phyloP scores from a whole-genome alignment of 108 stramenopile genomes.

The Cyclostephanos tholiformis region DNA sequence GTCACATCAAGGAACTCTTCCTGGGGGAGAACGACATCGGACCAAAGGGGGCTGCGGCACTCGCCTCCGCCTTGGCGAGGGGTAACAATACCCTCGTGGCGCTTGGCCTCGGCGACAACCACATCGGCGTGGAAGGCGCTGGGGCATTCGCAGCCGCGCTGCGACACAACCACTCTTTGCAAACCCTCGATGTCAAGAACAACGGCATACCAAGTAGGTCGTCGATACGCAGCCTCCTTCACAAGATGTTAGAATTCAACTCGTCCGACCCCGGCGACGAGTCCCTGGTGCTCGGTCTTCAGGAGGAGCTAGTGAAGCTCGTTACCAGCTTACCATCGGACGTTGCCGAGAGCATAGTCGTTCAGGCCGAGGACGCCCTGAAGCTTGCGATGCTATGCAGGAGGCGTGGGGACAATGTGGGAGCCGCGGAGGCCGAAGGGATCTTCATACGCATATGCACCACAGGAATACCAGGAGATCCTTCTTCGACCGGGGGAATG shows the following conservation, averaged over 20 bases:
- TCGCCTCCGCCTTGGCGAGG: slow-evolving; percentile 35
- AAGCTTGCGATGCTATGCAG: slow-evolving; percentile 43
- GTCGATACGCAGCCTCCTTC: slow-evolving; percentile 38
- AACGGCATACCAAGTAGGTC: slow-evolving; percentile 40
- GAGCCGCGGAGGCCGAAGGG: slow-evolving; percentile 50
- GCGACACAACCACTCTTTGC: slow-evolving; percentile 43
- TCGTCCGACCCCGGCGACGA: slow-evolving; percentile 46
- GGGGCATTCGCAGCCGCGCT: slow-evolving; percentile 47
- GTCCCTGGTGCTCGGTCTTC: slow-evolving; percentile 38
- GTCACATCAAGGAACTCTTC: slow-evolving; percentile 39
- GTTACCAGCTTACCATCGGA: slow-evolving; percentile 36
- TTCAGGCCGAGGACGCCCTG: slow-evolving; percentile 46
- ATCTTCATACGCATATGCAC: slow-evolving; percentile 51
- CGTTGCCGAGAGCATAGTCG: slow-evolving; percentile 35
- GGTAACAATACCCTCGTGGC: slow-evolving; percentile 39
- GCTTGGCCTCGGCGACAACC: slow-evolving; percentile 43
- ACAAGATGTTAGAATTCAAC: slow-evolving; percentile 52
- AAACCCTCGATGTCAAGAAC: slow-evolving; percentile 40
- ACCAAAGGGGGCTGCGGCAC: slow-evolving; percentile 39
- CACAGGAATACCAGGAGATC: no score
- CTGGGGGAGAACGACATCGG: slow-evolving; percentile 48
- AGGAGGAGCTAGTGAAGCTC: slow-evolving; percentile 36
- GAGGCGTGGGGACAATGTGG: slow-evolving; percentile 35
- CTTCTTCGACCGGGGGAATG: no score
- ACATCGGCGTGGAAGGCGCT: slow-evolving; percentile 45